These are phyloP conservation scores for Ceratobasidium theobromae DNA, from an alignment of 1,284 basidiomycete genomes.

Conservation along the genomic window DNA sequence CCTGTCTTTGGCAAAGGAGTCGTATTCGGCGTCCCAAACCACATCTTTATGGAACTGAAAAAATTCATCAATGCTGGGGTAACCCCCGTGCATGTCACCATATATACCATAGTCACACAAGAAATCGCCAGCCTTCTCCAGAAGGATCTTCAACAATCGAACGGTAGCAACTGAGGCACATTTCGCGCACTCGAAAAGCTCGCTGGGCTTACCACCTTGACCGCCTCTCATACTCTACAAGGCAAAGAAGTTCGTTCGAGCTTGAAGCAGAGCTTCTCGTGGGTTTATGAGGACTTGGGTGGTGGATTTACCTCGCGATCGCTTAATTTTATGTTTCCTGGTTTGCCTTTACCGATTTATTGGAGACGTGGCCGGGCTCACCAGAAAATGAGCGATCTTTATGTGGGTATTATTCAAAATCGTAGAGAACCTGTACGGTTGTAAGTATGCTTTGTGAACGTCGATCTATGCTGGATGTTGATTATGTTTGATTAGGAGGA, in stretches of 20 bases:
- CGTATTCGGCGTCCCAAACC: constrained; percentile 95
- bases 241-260: constrained; percentile 81
- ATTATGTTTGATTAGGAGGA: constrained; percentile 57
- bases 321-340: constrained; percentile 92
- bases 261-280: constrained; percentile 82
- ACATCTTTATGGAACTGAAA: constrained; percentile 98
- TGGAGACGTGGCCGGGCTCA: constrained; percentile 84
- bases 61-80: constrained; percentile 94
- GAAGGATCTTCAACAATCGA: constrained; percentile 61
- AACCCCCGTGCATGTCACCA: constrained; percentile 84
- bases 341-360: constrained; percentile 88
- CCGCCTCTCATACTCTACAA: constrained; percentile 88
- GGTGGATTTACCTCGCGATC: constrained; percentile 90
- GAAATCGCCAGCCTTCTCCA: constrained; percentile 75
- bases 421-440: constrained; percentile 64
- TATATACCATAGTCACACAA: constrained; percentile 86
- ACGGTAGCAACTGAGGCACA: constrained; percentile 67
- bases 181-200: constrained; percentile 74
- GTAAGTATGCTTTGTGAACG: too few species aligned
- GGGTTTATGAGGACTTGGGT: constrained; percentile 87
- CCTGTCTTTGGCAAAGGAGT: constrained; percentile 96
- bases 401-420: constrained; percentile 81
- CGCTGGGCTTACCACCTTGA: constrained; percentile 90
- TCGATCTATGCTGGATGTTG: too few species aligned
- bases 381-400: constrained; percentile 91